A percentile compares a stretch with the other conserved stretches of the same genome.
phyloP scores from a whole-genome alignment of 352 stramenopile species.

The Globisporangium abappressorium region DNA sequence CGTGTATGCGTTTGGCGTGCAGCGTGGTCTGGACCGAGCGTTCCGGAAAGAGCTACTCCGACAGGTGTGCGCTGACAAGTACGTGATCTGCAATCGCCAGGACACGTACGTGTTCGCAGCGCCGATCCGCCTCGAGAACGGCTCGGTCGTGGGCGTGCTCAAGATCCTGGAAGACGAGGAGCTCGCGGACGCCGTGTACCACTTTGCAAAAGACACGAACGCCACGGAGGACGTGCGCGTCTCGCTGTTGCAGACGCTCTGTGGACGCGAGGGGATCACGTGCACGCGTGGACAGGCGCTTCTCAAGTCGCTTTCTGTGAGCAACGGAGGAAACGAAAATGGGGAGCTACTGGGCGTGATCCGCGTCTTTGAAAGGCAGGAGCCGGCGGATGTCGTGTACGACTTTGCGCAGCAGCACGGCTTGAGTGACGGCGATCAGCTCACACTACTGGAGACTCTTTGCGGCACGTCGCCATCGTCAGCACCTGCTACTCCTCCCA shows the following conservation, averaged over 20 bases:
- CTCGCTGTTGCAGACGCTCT: slow-evolving; percentile 55
- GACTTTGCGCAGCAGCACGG: slow-evolving; percentile 56
- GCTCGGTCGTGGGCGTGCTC: slow-evolving; percentile 31
- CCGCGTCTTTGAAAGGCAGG: slow-evolving; percentile 64
- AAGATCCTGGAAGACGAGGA: slow-evolving; percentile 64
- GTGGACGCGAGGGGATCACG: slow-evolving; percentile 42
- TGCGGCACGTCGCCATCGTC: slow-evolving; percentile 27
- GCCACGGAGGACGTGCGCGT: slow-evolving; percentile 44
- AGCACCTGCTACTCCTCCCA: background rate
- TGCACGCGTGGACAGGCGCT: slow-evolving; percentile 63
- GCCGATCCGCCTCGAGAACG: slow-evolving; percentile 55
- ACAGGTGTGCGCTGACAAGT: slow-evolving; percentile 48
- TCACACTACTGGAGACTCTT: slow-evolving; percentile 50
- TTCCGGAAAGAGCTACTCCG: slow-evolving; percentile 44
- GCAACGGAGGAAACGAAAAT: slow-evolving; percentile 17
- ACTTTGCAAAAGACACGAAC: slow-evolving; percentile 50
- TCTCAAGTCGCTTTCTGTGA: slow-evolving; percentile 44
- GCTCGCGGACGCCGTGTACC: slow-evolving; percentile 60
- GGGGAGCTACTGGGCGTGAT: slow-evolving; percentile 37
- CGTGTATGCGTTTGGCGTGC: slow-evolving; percentile 41
- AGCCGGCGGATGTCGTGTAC: slow-evolving; percentile 70
- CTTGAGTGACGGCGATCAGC: slow-evolving; percentile 31
- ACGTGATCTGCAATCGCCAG: slow-evolving; percentile 50
- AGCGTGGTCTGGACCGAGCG: slow-evolving; percentile 31
- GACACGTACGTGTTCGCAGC: slow-evolving; percentile 46